Base-by-base conservation (phyloP, 352 stramenopile genomes). In the Chrysophaeum taylorii region DNA sequence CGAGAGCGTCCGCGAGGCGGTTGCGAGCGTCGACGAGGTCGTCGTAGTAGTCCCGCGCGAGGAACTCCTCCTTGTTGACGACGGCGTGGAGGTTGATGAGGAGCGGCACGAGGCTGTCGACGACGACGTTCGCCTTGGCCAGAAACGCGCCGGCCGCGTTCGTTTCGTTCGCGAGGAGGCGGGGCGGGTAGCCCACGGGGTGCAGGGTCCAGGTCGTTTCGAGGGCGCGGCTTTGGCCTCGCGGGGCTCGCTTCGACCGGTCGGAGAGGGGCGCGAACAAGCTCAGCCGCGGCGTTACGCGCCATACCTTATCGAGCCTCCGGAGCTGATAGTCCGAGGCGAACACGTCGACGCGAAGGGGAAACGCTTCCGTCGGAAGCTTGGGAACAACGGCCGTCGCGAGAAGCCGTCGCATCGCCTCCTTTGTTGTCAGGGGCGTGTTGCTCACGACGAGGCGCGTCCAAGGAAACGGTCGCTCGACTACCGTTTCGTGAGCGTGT, bases 231-330 rank as follows among this genome's bases (percentile, higher is more conserved):
- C 12, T 57, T 48, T 21, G 31, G 45, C 18, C 45, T 5, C 45
- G 12, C 45, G 45, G 45, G 45, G 5, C 18, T 31, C 48, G 48
- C 48, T 25, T 18, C 25, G 18, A 60, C 18, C 57, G 57, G 33
- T 41, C 57, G 16, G 33, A 31, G 57, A 66, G 57, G 12, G 57
- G 57, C 57, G 57, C 57, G n/a, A 66, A 66, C 2, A 66, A 36
- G 33, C 33, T 45, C 14, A 66, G 57, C 12, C 31, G 57, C 33
- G 57, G 57, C 57, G 57, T 66, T 18, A 66, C 35, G 31, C 5
- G 7, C 14, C 27, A 5, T 9, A 66, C 27, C 33, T 36, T 31
- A 18, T 66, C 57, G 33, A 66, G 35, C 16, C 57, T 15, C 7
- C 18, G 15, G 9, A 66, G n/a, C 4, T 37, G 57, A 25, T 66